Percentiles rank a stretch among this genome's conserved stretches.
Evolutionary conservation across 1,284 basidiomycete species (phyloP).

Genomic region (Microbotryum lychnidis-dioicae): DNA sequence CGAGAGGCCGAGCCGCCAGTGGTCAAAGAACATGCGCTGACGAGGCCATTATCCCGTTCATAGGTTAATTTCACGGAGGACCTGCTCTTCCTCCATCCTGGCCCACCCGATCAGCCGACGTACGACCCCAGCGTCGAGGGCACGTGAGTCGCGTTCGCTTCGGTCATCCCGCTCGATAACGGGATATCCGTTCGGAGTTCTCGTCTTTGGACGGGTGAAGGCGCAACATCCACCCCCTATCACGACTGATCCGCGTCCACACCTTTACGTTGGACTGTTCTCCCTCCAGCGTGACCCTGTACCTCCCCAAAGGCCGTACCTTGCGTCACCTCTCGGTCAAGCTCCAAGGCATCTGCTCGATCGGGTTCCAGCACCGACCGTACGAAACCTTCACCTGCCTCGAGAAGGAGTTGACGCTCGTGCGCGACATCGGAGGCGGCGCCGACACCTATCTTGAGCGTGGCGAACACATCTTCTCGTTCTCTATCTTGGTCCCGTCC

Average conservation of each 20-base stretch:
- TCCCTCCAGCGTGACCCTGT: background rate
- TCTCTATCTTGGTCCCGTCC: slow-evolving; percentile 27
- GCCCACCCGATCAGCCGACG: slow-evolving; percentile 6
- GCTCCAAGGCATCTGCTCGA: slow-evolving; percentile 26
- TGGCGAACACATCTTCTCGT: slow-evolving; percentile 29
- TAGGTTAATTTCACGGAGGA: slow-evolving; percentile 18
- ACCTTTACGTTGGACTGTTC: background rate
- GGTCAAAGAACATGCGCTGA: no score
- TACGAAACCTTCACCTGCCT: slow-evolving; percentile 24
- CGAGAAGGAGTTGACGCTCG: slow-evolving; percentile 24
- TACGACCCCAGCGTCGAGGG: slow-evolving; percentile 23
- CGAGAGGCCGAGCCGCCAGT: no score
- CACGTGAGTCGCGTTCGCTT: slow-evolving; percentile 13
- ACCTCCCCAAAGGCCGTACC: slow-evolving; percentile 11
- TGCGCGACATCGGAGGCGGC: slow-evolving; percentile 15
- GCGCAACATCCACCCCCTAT: no score
- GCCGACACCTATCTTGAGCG: slow-evolving; percentile 11
- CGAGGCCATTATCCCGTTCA: no score
- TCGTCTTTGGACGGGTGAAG: background rate
- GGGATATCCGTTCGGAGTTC: background rate
- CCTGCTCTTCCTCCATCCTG: slow-evolving; percentile 25
- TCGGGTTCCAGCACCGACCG: slow-evolving; percentile 14
- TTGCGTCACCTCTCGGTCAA: slow-evolving; percentile 21
- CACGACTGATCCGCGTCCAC: background rate
- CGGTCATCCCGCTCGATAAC: background rate